These are phyloP conservation scores for Lachancea dasiensis DNA, from an alignment of 805 yeast genomes.

Conservation along the genomic window DNA sequence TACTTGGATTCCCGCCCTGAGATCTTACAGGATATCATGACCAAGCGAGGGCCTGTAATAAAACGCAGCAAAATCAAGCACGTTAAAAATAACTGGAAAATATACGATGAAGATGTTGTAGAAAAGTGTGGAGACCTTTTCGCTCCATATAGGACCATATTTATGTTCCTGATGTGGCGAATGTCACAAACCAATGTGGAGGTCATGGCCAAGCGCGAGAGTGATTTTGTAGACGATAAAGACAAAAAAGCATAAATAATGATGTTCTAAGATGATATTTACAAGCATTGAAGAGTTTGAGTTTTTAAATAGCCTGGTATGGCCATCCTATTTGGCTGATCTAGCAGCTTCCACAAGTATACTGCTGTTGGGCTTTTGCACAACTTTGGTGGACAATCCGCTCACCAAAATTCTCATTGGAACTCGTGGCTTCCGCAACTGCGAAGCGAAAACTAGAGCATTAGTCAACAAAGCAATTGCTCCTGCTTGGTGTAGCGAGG, in stretches of 20 bases:
- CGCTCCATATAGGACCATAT: constrained; percentile 58
- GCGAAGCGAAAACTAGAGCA: constrained; percentile 55
- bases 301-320: too few relatives aligned
- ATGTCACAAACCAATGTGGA: constrained; percentile 53
- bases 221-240: constrained; percentile 16
- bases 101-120: constrained; percentile 53
- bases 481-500: constrained; percentile 96
- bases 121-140: constrained; percentile 51
- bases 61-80: constrained; percentile 34
- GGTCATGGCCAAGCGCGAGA: constrained; percentile 32
- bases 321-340: constrained; percentile 22
- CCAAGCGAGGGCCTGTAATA: constrained; percentile 31
- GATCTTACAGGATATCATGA: constrained; percentile 40
- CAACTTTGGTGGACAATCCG: constrained; percentile 31
- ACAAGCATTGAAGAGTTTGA: too few relatives aligned
- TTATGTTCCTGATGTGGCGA: constrained; percentile 74
- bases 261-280: constrained; percentile 1
- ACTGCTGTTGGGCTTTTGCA: constrained; percentile 26
- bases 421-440: constrained; percentile 52
- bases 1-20: constrained; percentile 54
- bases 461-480: constrained; percentile 83
- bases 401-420: constrained; percentile 34
- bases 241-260: background rate
- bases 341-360: constrained; percentile 35
- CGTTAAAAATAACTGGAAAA: constrained; percentile 58